Evolutionary conservation across 371 early-diverging fungal genomes (phyloP).

Genomic region (Mucor velutinosus): DNA sequence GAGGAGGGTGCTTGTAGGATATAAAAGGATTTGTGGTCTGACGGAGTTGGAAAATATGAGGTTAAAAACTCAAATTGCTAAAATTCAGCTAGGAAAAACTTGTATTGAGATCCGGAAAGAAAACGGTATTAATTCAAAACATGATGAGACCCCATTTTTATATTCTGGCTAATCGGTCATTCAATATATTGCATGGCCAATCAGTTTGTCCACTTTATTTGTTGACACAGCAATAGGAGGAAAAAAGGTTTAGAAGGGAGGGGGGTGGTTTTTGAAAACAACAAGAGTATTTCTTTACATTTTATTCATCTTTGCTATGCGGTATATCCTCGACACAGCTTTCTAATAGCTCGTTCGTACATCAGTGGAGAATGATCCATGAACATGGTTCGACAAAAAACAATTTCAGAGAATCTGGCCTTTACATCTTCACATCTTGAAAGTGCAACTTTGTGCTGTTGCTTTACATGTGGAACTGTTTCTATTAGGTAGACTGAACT

Average conservation of each 20-base stretch:
- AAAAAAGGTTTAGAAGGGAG: neutral
- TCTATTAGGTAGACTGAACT: slow-evolving; percentile 58
- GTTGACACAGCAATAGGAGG: neutral
- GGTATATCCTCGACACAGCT: slow-evolving; percentile 13
- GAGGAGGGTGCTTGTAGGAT: neutral
- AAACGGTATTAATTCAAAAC: neutral
- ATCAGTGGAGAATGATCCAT: slow-evolving; percentile 71
- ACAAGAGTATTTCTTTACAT: neutral
- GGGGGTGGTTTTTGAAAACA: neutral
- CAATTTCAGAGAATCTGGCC: slow-evolving; percentile 66
- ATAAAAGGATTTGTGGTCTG: neutral
- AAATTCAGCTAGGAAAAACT: neutral
- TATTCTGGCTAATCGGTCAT: neutral
- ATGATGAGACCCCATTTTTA: neutral
- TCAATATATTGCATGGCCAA: neutral
- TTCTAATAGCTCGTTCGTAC: slow-evolving; percentile 56
- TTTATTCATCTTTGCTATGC: neutral
- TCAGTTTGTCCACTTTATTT: neutral
- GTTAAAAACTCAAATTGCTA: neutral
- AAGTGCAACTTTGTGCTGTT: slow-evolving; percentile 30
- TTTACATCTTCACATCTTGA: slow-evolving; percentile 69
- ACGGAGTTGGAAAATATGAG: neutral
- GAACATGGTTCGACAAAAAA: slow-evolving; percentile 73
- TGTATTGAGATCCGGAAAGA: neutral
- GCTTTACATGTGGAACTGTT: slow-evolving; percentile 39